Evolutionary conservation across 164 flowering plant species (phyloP).

Genomic region (Warburgia ugandensis): DNA sequence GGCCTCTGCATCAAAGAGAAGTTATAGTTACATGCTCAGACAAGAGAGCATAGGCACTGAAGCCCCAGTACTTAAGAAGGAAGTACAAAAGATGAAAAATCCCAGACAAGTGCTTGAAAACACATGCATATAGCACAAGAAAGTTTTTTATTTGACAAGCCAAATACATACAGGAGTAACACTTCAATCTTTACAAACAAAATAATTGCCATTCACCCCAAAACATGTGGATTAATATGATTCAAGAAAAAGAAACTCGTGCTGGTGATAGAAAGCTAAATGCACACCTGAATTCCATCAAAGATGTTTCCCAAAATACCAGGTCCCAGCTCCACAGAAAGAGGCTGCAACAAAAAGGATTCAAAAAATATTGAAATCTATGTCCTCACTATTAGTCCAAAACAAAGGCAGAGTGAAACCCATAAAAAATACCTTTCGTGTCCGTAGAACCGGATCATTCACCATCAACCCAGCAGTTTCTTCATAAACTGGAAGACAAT

Average conservation of each 20-base stretch:
- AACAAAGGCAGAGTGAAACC: neutral
- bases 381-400: neutral
- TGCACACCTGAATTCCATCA: conserved; percentile 95
- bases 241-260: conserved; percentile 1
- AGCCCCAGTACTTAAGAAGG: too few relatives aligned
- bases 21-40: neutral
- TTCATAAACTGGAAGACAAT: conserved; percentile 63
- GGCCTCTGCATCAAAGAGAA: conserved; percentile 60
- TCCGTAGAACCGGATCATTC: conserved; percentile 93
- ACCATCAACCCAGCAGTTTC: conserved; percentile 98
- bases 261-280: neutral
- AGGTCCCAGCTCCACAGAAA: conserved; percentile 97
- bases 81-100: too few relatives aligned
- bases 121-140: too few relatives aligned
- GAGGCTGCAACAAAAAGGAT: conserved; percentile 55
- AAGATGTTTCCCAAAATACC: conserved; percentile 97
- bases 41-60: neutral
- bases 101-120: too few relatives aligned
- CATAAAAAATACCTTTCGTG: conserved; percentile 58
- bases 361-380: neutral
- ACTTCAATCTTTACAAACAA: too few relatives aligned
- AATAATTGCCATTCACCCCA: too few relatives aligned
- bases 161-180: neutral
- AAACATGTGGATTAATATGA: neutral
- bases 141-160: neutral